Evolutionary conservation across 371 early-diverging fungal genomes (phyloP).

Genomic region (Rhizomucor miehei): DNA sequence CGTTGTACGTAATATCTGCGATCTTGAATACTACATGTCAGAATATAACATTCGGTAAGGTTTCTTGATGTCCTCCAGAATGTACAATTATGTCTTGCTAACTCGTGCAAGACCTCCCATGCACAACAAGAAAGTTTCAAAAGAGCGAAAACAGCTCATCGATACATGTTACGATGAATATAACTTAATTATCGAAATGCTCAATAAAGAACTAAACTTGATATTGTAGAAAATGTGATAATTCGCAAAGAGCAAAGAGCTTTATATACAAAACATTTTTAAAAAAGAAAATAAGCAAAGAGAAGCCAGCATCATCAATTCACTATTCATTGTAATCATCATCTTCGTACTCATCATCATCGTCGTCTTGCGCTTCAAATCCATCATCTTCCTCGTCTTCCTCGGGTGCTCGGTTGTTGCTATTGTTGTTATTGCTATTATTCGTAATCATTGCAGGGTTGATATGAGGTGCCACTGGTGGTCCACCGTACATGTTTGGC

Average conservation of each 20-base stretch:
- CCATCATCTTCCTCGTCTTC: constrained; percentile 37
- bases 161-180: constrained; percentile 7
- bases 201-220: constrained; percentile 8
- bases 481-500: neutral
- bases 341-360: constrained; percentile 3
- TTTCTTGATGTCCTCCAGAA: too few relatives aligned
- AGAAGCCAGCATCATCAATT: neutral
- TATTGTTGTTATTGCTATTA: neutral
- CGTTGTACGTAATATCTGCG: constrained; percentile 15
- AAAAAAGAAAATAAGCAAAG: neutral
- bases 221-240: too few relatives aligned
- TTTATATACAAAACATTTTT: neutral
- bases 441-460: neutral
- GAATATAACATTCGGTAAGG: constrained; percentile 10
- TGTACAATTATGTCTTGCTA: neutral
- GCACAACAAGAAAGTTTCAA: constrained; percentile 9
- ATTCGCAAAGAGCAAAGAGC: neutral
- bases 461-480: neutral
- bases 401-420: constrained; percentile 21
- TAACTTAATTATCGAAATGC: constrained; percentile 5
- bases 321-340: constrained; percentile 6
- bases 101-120: constrained; percentile 5
- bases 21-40: constrained; percentile 7
- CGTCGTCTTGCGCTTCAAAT: constrained; percentile 6
- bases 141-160: neutral